Conservation (phyloP, 495 filamentous ascomycete species). For the Tirmania nivea region DNA sequence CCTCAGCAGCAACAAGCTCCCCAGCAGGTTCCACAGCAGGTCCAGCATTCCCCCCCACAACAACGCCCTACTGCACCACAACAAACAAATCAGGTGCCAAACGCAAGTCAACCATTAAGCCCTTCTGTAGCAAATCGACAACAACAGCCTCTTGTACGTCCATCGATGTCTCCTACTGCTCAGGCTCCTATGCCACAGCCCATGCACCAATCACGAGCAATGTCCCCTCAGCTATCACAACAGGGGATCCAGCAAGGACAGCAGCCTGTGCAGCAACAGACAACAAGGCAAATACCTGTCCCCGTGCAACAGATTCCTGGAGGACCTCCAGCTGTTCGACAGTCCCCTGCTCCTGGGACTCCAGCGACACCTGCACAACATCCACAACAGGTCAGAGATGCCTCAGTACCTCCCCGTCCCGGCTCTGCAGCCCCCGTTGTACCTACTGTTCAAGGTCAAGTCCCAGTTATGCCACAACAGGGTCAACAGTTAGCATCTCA, state of each 20-base stretch:
- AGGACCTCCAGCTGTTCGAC: conserved; percentile 2
- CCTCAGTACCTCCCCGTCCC: background rate
- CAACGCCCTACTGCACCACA: background rate
- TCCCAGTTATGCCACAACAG: background rate
- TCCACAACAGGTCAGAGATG: conserved; percentile 4
- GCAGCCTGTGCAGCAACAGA: conserved; percentile 4
- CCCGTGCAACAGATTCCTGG: conserved; percentile 2
- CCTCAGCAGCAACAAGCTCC: conserved; percentile 1
- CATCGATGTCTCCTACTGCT: background rate
- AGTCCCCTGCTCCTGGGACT: conserved; percentile 10
- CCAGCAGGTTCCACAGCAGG: conserved; percentile 8
- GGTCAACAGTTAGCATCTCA: conserved; percentile 2
- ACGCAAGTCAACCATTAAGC: background rate
- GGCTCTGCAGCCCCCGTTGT: conserved; percentile 1
- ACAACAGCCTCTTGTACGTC: conserved; percentile 4
- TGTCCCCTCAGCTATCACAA: background rate
- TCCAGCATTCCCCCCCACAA: conserved; percentile 1
- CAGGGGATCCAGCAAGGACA: background rate
- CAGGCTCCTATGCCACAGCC: background rate
- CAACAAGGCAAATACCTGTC: conserved; percentile 13
- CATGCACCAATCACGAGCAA: background rate
- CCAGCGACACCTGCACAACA: conserved; percentile 5
- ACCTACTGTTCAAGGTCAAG: conserved; percentile 4
- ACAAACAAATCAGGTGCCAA: background rate
- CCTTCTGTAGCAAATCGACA: conserved; percentile 8